A percentile compares a stretch with the other conserved stretches of the same genome.
These are phyloP conservation scores for Crithidia thermophila DNA, from an alignment of 208 protist genomes.

Conservation along the genomic window DNA sequence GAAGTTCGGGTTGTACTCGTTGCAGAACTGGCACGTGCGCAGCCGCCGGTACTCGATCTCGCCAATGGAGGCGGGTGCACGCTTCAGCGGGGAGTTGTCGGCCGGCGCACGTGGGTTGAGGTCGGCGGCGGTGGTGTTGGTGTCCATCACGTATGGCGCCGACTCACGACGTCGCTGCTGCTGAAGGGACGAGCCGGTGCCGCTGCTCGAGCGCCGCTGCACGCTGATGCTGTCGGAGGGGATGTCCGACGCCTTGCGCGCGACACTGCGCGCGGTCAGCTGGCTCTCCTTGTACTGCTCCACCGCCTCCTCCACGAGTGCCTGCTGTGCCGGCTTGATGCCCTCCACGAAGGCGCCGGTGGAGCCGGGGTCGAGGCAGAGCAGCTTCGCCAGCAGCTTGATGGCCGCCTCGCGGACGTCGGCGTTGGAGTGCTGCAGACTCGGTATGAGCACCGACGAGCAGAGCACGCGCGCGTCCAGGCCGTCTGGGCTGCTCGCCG, in stretches of 20 bases:
- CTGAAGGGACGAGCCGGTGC: neutral
- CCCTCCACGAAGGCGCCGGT: constrained; percentile 38
- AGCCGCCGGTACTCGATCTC: constrained; percentile 35
- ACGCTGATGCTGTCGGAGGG: constrained; percentile 18
- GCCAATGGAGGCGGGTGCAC: constrained; percentile 3
- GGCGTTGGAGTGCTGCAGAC: constrained; percentile 74
- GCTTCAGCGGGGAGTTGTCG: neutral
- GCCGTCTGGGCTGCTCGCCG: constrained; percentile 26
- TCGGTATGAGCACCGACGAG: constrained; percentile 59
- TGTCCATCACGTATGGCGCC: neutral
- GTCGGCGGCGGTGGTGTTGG: neutral
- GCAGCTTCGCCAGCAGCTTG: constrained; percentile 72
- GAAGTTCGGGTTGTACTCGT: constrained; percentile 71
- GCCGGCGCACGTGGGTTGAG: neutral
- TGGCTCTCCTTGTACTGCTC: constrained; percentile 32
- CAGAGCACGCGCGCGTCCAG: constrained; percentile 62
- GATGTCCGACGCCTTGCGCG: constrained; percentile 11
- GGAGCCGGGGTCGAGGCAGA: constrained; percentile 36
- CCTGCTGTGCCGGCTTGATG: constrained; percentile 79
- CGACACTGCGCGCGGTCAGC: neutral
- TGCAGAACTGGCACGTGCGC: constrained; percentile 90
- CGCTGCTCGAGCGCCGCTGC: constrained; percentile 6
- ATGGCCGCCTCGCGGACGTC: constrained; percentile 80
- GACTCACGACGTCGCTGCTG: constrained; percentile 3
- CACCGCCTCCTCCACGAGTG: constrained; percentile 76